Conservation (phyloP, 1,139 yeast genomes). For the Pichia cactophila region DNA sequence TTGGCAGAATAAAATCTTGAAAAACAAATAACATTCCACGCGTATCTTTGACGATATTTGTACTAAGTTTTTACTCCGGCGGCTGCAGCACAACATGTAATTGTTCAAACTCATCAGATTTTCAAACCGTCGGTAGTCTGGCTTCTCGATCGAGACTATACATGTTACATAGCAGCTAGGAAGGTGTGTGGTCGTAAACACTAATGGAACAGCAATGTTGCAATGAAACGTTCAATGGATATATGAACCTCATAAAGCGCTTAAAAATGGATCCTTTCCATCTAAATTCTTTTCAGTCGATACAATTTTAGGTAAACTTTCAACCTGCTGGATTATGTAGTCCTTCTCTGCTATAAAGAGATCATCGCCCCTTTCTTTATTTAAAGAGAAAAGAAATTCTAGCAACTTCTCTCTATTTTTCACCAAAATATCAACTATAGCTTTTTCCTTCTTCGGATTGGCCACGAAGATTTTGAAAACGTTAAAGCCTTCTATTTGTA, state of each 20-base stretch:
- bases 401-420: slow-evolving; percentile 76
- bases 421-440: slow-evolving; percentile 69
- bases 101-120: too few species aligned
- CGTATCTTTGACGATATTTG: too few species aligned
- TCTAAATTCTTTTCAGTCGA: slow-evolving; percentile 12
- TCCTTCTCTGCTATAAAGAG: slow-evolving; percentile 73
- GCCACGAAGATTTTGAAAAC: slow-evolving; percentile 91
- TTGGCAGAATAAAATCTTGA: slow-evolving; percentile 23
- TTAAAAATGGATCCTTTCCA: background rate
- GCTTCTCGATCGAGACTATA: too few species aligned
- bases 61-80: too few species aligned
- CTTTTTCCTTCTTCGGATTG: slow-evolving; percentile 81
- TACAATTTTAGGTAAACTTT: slow-evolving; percentile 49
- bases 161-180: too few species aligned
- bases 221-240: background rate
- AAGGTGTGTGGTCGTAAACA: too few species aligned
- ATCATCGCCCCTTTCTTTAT: slow-evolving; percentile 49
- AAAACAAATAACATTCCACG: background rate
- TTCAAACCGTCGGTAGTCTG: too few species aligned
- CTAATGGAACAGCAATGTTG: background rate
- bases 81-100: too few species aligned
- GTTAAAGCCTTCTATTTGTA: slow-evolving; percentile 87
- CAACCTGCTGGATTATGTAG: slow-evolving; percentile 69
- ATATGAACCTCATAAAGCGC: background rate
- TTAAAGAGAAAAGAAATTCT: slow-evolving; percentile 61